Conservation (phyloP, 2,329 filamentous ascomycete genomes). For the Sporothrix pseudoabietina region DNA sequence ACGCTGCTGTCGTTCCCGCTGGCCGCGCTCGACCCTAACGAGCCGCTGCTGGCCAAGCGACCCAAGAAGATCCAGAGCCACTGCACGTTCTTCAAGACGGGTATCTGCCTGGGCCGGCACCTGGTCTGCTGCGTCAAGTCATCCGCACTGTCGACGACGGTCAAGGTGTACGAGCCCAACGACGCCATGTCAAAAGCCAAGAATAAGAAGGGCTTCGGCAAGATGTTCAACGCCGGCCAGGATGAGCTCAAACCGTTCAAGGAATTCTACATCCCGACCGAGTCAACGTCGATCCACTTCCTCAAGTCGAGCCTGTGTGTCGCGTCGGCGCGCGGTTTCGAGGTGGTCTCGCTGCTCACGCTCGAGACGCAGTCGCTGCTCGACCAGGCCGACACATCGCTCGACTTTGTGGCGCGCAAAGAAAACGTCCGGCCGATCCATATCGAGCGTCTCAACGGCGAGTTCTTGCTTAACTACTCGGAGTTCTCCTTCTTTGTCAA, state of each 20-base stretch:
- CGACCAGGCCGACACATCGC: conserved; percentile 94
- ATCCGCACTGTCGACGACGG: conserved; percentile 87
- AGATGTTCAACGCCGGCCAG: conserved; percentile 91
- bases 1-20: conserved; percentile 87
- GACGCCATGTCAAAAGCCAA: conserved; percentile 91
- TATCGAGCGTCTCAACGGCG: conserved; percentile 93
- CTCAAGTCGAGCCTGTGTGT: conserved; percentile 95
- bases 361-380: conserved; percentile 97
- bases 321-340: conserved; percentile 91
- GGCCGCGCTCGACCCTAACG: conserved; percentile 80
- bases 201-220: conserved; percentile 92
- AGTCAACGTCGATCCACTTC: conserved; percentile 98
- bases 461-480: conserved; percentile 96
- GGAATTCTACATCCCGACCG: conserved; percentile 98
- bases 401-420: conserved; percentile 93
- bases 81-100: conserved; percentile 97
- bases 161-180: conserved; percentile 99
- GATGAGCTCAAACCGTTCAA: conserved; percentile 96
- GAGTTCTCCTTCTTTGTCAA: conserved; percentile 99
- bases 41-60: conserved; percentile 77
- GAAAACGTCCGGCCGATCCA: conserved; percentile 94
- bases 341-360: conserved; percentile 94
- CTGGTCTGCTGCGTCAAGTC: conserved; percentile 97
- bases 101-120: conserved; percentile 90
- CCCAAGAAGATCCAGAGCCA: conserved; percentile 96